Base-by-base conservation (phyloP, 2,329 filamentous ascomycete species). In the Verticillium dahliae region DNA sequence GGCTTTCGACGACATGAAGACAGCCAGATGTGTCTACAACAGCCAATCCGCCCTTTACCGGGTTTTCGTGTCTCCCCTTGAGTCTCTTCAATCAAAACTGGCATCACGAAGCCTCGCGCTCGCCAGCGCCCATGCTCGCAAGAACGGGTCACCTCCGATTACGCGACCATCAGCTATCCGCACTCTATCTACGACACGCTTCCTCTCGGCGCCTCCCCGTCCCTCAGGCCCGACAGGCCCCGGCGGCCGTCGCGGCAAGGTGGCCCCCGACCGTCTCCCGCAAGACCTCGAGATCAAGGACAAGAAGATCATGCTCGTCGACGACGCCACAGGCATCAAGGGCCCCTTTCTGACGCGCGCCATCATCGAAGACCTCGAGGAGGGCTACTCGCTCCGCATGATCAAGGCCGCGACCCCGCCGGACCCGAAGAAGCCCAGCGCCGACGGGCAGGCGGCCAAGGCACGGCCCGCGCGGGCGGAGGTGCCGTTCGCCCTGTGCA, bases 401-500 rank as follows among this genome's bases (percentile, higher is more conserved):
- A 64, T 80, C 4, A 70, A 71, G 57, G 41, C 79, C 77, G 41
- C 62, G 64, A 70, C 3, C 71, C 72, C 9, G 71, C 69, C 4
- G 67, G 73, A 37, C 15, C 68, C 69, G 54, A 61, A 64, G 59
- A 63, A 62, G 56, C 61, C 63, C 15, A 64, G 11, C 39, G n/a
- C 56, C 7, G 45, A 52, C 3, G 35, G 9, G 13, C 35, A 37
- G 18, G 45, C 45, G 18, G 45, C n/a, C 35, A 37, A 37, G 35
- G 35, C 9, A 37, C 45, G 45, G 27, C 45, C 18, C 57, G 57
- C 34, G 22, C 4, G 14, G 22, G 57, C 33, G 18, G 59, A 60
- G 34, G 63, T 63, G 6, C 65, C 67, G 58, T 76, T 70, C 60
- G 86, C 91, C 1, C 80, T 93, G 38, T 96, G 91, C 80, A 88